phyloP scores from a whole-genome alignment of 805 yeast genomes.

The Maudiozyma pseudohumilis region DNA sequence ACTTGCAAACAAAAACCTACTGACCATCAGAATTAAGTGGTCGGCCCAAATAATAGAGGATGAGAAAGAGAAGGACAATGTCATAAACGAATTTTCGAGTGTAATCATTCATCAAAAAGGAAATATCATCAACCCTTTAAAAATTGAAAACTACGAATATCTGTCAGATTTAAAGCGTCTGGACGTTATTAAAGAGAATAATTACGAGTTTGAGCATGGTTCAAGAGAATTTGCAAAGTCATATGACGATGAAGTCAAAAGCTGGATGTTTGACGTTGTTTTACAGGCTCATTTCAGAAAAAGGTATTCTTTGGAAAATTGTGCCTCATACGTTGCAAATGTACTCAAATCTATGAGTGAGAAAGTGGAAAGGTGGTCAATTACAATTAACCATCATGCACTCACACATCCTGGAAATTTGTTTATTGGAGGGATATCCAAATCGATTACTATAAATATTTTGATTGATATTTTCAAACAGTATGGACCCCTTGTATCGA shows the following conservation, averaged over 20 bases:
- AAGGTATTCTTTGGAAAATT: conserved; percentile 4
- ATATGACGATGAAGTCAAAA: conserved; percentile 5
- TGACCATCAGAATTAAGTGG: conserved; percentile 21
- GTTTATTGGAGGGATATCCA: conserved; percentile 42
- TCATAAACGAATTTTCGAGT: conserved; percentile 1
- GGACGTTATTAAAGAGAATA: conserved; percentile 13
- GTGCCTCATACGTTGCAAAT: conserved; percentile 1
- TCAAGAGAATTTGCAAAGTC: conserved; percentile 13
- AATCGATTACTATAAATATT: conserved; percentile 31
- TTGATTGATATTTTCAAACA: conserved; percentile 30
- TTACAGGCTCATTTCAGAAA: conserved; percentile 21
- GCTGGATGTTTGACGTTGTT: conserved; percentile 20
- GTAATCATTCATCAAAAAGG: conserved; percentile 10
- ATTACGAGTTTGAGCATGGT: conserved; percentile 21
- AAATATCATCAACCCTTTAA: conserved; percentile 12
- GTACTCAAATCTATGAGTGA: not conserved
- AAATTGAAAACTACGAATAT: conserved; percentile 26
- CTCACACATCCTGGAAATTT: conserved; percentile 48
- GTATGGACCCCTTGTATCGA: conserved; percentile 36
- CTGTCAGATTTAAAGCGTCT: conserved; percentile 18
- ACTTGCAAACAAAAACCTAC: conserved; percentile 21
- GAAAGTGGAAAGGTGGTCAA: conserved; percentile 18
- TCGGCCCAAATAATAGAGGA: not conserved
- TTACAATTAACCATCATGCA: conserved; percentile 22
- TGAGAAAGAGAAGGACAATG: not conserved